Conservation (phyloP, 208 protist genomes). For the Trypanosoma cruzi region DNA sequence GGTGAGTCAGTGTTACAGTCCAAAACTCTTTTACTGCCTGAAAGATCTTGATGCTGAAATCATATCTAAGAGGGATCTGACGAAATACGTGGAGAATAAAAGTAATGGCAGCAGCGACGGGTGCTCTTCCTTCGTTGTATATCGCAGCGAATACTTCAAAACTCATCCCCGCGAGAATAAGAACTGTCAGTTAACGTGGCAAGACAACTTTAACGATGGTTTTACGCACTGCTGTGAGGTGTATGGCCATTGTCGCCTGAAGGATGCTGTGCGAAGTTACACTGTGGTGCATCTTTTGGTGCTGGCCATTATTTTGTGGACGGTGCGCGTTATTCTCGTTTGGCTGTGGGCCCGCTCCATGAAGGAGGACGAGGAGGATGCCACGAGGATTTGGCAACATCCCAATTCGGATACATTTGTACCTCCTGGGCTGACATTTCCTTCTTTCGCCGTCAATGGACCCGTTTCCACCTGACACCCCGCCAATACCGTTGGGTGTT, state of each 20-base stretch:
- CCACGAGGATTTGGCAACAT: neutral
- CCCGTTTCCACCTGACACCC: neutral
- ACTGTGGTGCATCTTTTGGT: slow-evolving; percentile 42
- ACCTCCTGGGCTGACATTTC: neutral
- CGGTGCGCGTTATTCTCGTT: slow-evolving; percentile 37
- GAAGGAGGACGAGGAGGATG: slow-evolving; percentile 1
- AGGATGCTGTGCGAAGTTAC: slow-evolving; percentile 51
- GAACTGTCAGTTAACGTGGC: neutral
- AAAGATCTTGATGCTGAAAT: neutral
- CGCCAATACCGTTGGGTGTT: too few relatives aligned
- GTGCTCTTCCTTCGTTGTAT: slow-evolving; percentile 41
- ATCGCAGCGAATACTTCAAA: slow-evolving; percentile 39
- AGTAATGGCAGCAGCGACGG: slow-evolving; percentile 42
- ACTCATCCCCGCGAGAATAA: slow-evolving; percentile 33
- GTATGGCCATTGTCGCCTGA: slow-evolving; percentile 55
- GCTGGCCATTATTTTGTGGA: slow-evolving; percentile 32
- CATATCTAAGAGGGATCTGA: slow-evolving; percentile 8
- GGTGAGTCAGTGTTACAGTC: slow-evolving; percentile 29
- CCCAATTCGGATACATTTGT: neutral
- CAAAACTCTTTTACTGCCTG: slow-evolving; percentile 27
- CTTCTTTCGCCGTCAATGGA: neutral
- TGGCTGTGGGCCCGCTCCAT: slow-evolving; percentile 34
- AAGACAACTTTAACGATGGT: neutral
- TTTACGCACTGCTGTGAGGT: slow-evolving; percentile 41
- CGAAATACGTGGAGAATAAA: too few relatives aligned